phyloP scores from a whole-genome alignment of 805 yeast genomes.

The Nakazawaea ambrosiae region DNA sequence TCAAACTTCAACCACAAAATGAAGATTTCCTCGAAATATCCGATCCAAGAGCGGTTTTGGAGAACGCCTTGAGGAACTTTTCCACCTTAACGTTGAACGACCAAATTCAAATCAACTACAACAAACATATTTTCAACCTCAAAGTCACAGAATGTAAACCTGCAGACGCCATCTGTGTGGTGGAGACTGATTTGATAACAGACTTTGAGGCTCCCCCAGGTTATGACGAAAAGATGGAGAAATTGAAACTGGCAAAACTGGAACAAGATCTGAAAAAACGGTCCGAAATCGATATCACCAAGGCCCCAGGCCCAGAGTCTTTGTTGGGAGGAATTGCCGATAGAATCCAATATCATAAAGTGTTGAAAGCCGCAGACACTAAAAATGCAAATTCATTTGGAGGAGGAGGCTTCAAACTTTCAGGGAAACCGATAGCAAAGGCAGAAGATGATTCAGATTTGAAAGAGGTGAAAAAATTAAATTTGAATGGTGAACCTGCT shows the following conservation, averaged over 20 bases:
- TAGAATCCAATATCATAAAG: slow-evolving; percentile 55
- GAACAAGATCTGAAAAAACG: slow-evolving; percentile 13
- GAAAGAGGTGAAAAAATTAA: slow-evolving; percentile 33
- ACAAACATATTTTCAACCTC: slow-evolving; percentile 69
- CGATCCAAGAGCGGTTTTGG: slow-evolving; percentile 95
- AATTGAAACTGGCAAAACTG: slow-evolving; percentile 15
- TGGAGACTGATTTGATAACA: slow-evolving; percentile 93
- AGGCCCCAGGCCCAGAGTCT: slow-evolving; percentile 27
- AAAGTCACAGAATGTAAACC: slow-evolving; percentile 87
- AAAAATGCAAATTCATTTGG: slow-evolving; percentile 28
- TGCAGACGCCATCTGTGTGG: slow-evolving; percentile 80
- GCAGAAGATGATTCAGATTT: slow-evolving; percentile 15
- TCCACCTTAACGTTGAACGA: slow-evolving; percentile 83
- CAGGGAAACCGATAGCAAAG: slow-evolving; percentile 42
- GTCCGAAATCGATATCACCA: slow-evolving; percentile 34
- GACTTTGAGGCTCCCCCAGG: slow-evolving; percentile 99
- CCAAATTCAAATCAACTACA: slow-evolving; percentile 77
- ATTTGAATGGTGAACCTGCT: slow-evolving; percentile 58
- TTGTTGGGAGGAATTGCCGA: slow-evolving; percentile 38
- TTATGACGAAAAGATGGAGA: slow-evolving; percentile 49
- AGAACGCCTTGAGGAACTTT: slow-evolving; percentile 84
- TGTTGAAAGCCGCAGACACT: slow-evolving; percentile 35
- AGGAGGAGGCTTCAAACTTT: slow-evolving; percentile 66
- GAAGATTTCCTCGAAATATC: slow-evolving; percentile 88
- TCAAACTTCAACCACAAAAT: slow-evolving; percentile 91